These are phyloP conservation scores for Elsinoe perseae DNA, from an alignment of 2,329 filamentous ascomycete species.

Conservation along the genomic window DNA sequence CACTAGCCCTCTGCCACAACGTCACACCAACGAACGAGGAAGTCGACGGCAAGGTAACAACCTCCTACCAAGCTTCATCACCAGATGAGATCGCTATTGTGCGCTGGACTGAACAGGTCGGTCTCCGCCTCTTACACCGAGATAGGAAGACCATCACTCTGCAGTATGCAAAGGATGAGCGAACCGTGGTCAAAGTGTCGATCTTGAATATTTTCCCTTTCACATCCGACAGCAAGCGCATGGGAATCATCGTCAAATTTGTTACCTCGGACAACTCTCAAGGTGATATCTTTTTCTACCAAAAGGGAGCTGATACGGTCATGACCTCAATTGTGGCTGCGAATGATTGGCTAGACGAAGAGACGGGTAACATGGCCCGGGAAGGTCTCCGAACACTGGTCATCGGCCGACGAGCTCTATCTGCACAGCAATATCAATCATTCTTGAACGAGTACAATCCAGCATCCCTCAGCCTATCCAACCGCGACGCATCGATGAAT, in stretches of 20 bases:
- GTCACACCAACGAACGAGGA: conserved; percentile 88
- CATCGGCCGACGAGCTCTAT: conserved; percentile 83
- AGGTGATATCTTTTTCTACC: conserved; percentile 94
- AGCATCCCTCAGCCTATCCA: conserved; percentile 70
- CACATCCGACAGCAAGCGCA: conserved; percentile 93
- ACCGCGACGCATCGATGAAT: conserved; percentile 75
- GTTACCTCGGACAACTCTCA: conserved; percentile 44
- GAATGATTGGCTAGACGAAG: conserved; percentile 98
- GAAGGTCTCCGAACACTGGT: conserved; percentile 92
- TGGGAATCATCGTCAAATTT: conserved; percentile 95
- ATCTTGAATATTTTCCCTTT: conserved; percentile 96
- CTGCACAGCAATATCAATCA: conserved; percentile 67
- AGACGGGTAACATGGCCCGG: conserved; percentile 98
- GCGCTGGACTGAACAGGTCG: conserved; percentile 87
- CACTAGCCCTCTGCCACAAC: conserved; percentile 90
- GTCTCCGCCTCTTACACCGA: conserved; percentile 72
- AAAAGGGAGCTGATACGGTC: conserved; percentile 96
- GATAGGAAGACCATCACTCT: conserved; percentile 81
- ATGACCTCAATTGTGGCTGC: conserved; percentile 93
- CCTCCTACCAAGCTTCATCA: conserved; percentile 91
- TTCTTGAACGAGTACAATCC: conserved; percentile 69
- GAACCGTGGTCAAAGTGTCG: conserved; percentile 70
- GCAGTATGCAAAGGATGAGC: conserved; percentile 65
- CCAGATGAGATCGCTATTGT: conserved; percentile 98
- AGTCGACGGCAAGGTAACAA: conserved; percentile 66